Conservation (phyloP, 331 rosid species). For the Quercus phellos region DNA sequence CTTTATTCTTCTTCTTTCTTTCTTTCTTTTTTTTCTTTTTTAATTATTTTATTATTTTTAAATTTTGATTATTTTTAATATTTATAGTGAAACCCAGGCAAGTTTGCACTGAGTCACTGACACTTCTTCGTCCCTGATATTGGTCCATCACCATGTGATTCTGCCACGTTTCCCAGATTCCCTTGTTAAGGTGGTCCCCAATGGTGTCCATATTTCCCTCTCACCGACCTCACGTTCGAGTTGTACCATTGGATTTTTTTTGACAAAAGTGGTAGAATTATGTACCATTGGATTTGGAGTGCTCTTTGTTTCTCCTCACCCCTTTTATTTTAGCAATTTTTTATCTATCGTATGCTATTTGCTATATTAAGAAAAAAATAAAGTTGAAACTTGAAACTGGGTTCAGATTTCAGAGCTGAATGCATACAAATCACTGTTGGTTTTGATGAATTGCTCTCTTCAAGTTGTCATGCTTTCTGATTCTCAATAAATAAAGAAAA, state of each 20-base stretch:
- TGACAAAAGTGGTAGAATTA: no score
- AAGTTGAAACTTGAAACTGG: no score
- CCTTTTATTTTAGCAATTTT: neutral
- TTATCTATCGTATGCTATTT: no score
- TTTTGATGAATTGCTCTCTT: no score
- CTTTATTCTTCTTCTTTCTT: neutral
- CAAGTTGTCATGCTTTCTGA: no score
- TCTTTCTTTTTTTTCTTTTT: neutral
- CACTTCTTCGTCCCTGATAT: slow-evolving; percentile 4
- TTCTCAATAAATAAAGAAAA: no score
- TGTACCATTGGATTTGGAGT: neutral
- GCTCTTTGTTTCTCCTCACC: neutral
- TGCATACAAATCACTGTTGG: no score
- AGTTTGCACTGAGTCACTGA: slow-evolving; percentile 19
- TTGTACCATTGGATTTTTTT: neutral
- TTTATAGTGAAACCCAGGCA: slow-evolving; percentile 20
- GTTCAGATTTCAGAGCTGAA: no score
- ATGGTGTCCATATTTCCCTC: slow-evolving; percentile 15
- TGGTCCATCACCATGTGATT: slow-evolving; percentile 50
- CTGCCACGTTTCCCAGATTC: slow-evolving; percentile 65
- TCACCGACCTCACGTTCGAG: no score
- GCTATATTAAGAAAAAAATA: no score
- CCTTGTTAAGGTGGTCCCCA: slow-evolving; percentile 40
- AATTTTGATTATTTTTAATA: neutral
- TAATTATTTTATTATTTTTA: no score